Evolutionary conservation across 106 monocot species (phyloP), one percentile per base, ranked within the genome.

Genomic region (Amphibolis antarctica): DNA sequence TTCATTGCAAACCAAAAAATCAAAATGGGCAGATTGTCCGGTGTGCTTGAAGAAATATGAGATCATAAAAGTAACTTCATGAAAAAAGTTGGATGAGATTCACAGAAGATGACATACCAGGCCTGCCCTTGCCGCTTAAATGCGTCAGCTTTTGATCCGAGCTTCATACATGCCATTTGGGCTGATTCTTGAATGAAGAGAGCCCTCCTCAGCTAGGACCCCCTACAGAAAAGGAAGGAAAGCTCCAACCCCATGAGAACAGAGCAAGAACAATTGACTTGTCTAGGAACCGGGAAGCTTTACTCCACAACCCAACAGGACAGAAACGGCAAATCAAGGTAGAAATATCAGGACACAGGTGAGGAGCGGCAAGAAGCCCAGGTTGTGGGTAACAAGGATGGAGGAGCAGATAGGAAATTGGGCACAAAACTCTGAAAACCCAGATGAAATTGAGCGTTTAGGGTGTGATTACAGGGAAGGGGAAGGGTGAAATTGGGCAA

Each of bases 111-210:
- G 19, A 12, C 69, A 60, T 81, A 81, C 81, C 81, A 81, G 25
- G 75, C 61, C 21, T 77, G 64, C n/a, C 81, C 81, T 81, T 81
- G 53, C 26, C 69, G 58, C 24, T 46, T 68, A 60, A 81, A 81
- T 9, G 55, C 60, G 60, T 74, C 81, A 31, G 73, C 23, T 61
- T 75, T 81, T 36, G 81, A 81, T 53, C 73, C 81, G 14, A 73
- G 69, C 65, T 81, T 81, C 69, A 73, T 22, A 50, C 48, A 60
- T 23, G 69, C 73, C 73, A 77, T 71, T 51, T 46, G 12, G 24
- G 14, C 19, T 9, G 4, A 63, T 31, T 21, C 1, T 17, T 25
- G 7, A 55, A 25, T 14, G 9, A 9, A 5, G n/a, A 5, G 24
- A 18, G 18, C n/a, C n/a, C n/a, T n/a, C n/a, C n/a, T n/a, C n/a